These are phyloP conservation scores for Isochrysis galbana DNA, from an alignment of 78 protist species.

Conservation along the genomic window DNA sequence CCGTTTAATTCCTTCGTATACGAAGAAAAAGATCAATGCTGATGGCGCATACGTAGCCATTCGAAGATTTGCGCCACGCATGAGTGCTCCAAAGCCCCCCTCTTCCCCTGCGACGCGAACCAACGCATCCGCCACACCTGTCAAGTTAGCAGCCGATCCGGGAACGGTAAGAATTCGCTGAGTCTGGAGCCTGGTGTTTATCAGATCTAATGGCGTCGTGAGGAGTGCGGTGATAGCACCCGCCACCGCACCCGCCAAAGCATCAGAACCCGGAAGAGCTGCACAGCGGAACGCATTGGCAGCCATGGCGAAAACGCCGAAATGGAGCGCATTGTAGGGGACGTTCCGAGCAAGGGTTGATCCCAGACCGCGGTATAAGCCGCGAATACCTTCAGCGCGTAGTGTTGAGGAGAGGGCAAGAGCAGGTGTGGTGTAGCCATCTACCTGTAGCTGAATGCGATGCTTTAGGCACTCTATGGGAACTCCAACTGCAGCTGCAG, in stretches of 20 bases:
- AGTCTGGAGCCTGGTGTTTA: background rate
- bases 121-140: background rate
- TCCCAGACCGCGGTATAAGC: background rate
- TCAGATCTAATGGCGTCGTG: background rate
- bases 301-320: background rate
- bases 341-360: background rate
- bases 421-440: background rate
- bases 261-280: background rate
- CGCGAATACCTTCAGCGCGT: background rate
- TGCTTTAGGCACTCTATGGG: slow-evolving; percentile 10
- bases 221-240: background rate
- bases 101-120: background rate
- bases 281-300: background rate
- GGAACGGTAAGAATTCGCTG: background rate
- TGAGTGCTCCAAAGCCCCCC: background rate
- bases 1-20: background rate
- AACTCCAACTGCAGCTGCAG: background rate
- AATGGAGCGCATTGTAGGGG: slow-evolving; percentile 14
- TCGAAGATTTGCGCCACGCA: background rate
- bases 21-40: background rate
- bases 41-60: background rate
- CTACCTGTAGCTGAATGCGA: background rate
- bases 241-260: background rate
- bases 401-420: background rate
- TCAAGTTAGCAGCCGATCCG: background rate